Evolutionary conservation across 2,329 filamentous ascomycete genomes (phyloP).

Genomic region (Penicillium corylophilum): DNA sequence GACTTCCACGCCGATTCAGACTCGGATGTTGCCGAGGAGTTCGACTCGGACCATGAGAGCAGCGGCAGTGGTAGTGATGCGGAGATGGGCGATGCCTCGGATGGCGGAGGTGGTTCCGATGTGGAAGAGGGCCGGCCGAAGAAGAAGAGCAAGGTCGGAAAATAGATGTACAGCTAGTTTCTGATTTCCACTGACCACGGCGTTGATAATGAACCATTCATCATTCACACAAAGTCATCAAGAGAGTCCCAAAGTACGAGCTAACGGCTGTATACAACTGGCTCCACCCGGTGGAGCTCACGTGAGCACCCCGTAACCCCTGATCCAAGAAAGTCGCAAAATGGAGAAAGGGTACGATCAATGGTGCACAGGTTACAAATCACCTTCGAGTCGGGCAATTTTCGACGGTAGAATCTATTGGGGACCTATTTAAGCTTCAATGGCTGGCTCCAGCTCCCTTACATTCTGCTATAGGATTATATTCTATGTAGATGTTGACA

Average conservation of each 20-base stretch:
- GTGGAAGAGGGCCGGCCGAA: constrained; percentile 57
- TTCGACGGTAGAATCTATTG: background rate
- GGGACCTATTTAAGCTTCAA: background rate
- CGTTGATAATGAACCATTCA: background rate
- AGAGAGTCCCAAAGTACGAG: background rate
- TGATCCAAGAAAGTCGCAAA: constrained; percentile 14
- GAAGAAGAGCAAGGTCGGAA: constrained; percentile 60
- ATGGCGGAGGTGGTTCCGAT: constrained; percentile 34
- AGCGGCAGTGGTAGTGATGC: constrained; percentile 67
- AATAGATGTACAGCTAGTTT: constrained; percentile 28
- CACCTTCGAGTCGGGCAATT: background rate
- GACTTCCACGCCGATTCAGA: constrained; percentile 93
- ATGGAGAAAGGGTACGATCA: background rate
- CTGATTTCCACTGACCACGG: background rate
- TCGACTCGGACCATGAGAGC: constrained; percentile 86
- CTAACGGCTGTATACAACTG: background rate
- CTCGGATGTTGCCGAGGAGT: constrained; percentile 95
- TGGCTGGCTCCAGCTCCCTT: background rate
- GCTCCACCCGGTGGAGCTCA: constrained; percentile 19
- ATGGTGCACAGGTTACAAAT: background rate
- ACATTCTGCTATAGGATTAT: background rate
- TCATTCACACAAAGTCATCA: background rate
- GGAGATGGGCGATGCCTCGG: constrained; percentile 54
- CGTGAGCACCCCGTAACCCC: constrained; percentile 21
- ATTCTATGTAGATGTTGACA: background rate